phyloP scores from a whole-genome alignment of 129 eudicot species.

The Kitagawia praeruptora region DNA sequence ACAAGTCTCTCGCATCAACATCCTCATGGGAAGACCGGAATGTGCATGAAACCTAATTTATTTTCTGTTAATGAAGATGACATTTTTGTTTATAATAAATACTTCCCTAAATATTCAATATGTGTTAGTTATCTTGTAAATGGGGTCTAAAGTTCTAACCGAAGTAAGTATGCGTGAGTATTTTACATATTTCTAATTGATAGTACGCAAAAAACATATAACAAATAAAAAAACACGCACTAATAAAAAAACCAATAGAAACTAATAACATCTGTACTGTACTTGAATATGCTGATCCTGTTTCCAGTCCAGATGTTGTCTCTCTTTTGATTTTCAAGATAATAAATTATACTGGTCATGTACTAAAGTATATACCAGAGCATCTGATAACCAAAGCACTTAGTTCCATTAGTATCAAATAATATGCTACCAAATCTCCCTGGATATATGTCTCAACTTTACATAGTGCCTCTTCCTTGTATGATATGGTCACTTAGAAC shows the following conservation, averaged over 20 bases:
- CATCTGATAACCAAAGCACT: slow-evolving; percentile 1
- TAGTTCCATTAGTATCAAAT: slow-evolving; percentile 12
- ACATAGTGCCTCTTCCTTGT: background rate
- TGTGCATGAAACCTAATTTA: background rate
- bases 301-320: background rate
- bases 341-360: background rate
- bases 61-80: background rate
- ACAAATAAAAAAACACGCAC: too few species aligned
- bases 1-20: background rate
- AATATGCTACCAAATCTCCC: slow-evolving; percentile 8
- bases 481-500: background rate
- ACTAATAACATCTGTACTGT: background rate
- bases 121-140: too few species aligned
- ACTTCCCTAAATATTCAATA: background rate
- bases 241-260: too few species aligned
- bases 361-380: slow-evolving; percentile 5
- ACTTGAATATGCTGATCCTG: slow-evolving; percentile 1
- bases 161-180: too few species aligned
- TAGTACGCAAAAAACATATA: too few species aligned
- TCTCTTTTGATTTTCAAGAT: background rate
- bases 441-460: slow-evolving; percentile 1
- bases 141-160: too few species aligned
- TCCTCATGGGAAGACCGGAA: background rate
- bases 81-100: background rate
- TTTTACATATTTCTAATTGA: too few species aligned